These are phyloP conservation scores for Saturnispora dispora DNA, from an alignment of 805 yeast species.

Conservation along the genomic window DNA sequence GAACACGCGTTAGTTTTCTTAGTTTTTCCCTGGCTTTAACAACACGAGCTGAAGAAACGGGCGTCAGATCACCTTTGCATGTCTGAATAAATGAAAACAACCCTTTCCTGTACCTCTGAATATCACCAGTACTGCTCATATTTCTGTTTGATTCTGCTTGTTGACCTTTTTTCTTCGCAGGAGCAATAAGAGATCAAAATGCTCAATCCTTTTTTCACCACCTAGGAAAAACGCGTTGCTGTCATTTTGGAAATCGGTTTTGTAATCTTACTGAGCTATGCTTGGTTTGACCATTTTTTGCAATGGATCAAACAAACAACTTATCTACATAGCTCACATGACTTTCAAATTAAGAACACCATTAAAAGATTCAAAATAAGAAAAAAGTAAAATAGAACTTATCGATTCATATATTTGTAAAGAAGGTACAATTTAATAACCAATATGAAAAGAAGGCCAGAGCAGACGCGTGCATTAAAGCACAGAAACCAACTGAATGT, in stretches of 20 bases:
- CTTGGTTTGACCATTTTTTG: too few species aligned
- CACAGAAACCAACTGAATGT: too few species aligned
- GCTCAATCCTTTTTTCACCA: not conserved
- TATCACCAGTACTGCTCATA: slow-evolving; percentile 9
- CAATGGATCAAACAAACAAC: too few species aligned
- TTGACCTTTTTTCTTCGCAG: not conserved
- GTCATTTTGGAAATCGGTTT: not conserved
- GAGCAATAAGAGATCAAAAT: not conserved
- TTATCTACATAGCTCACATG: too few species aligned
- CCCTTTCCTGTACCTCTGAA: slow-evolving; percentile 21
- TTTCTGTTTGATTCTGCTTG: not conserved
- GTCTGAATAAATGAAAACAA: slow-evolving; percentile 42
- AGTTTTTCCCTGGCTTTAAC: slow-evolving; percentile 80
- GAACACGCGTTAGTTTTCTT: slow-evolving; percentile 67
- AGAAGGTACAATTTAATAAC: too few species aligned
- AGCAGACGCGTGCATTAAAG: too few species aligned
- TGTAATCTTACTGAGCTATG: not conserved
- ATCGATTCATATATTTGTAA: too few species aligned
- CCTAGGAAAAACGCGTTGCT: not conserved
- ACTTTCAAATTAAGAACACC: too few species aligned
- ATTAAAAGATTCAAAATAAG: too few species aligned
- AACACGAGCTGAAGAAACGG: slow-evolving; percentile 48
- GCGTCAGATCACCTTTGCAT: slow-evolving; percentile 36
- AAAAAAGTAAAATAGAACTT: too few species aligned
- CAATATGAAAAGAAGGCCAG: too few species aligned